Percentiles rank a stretch among this genome's conserved stretches.
phyloP scores from a whole-genome alignment of 176 grass and related monocot species.

The Zea mays region Zm-B73-REFERENCE-NAM-5.0 NC_050104.1:155152501-155153000 shows the following conservation, averaged over 20 bases:
- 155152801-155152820: conserved; percentile 96
- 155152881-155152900: conserved; percentile 26
- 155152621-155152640: conserved; percentile 89
- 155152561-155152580: conserved; percentile 98
- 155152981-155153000: no score
- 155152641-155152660: conserved; percentile 88
- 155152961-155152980: no score
- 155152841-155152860: conserved; percentile 79
- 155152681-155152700: conserved; percentile 93
- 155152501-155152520: conserved; percentile 20
- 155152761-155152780: conserved; percentile 93
- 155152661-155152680: conserved; percentile 81
- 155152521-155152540: conserved; percentile 42
- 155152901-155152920: conserved; percentile 20
- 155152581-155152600: conserved; percentile 80
- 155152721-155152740: conserved; percentile 94
- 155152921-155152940: conserved; percentile 8
- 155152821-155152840: conserved; percentile 92
- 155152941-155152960: no score
- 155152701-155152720: conserved; percentile 94
- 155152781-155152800: conserved; percentile 88
- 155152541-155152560: conserved; percentile 81
- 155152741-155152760: conserved; percentile 89
- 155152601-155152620: conserved; percentile 93
- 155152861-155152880: conserved; percentile 17